A percentile compares a stretch with the other conserved stretches of the same genome.
phyloP scores from a whole-genome alignment of 371 early-diverging fungal genomes.

The Parasitella parasitica region DNA sequence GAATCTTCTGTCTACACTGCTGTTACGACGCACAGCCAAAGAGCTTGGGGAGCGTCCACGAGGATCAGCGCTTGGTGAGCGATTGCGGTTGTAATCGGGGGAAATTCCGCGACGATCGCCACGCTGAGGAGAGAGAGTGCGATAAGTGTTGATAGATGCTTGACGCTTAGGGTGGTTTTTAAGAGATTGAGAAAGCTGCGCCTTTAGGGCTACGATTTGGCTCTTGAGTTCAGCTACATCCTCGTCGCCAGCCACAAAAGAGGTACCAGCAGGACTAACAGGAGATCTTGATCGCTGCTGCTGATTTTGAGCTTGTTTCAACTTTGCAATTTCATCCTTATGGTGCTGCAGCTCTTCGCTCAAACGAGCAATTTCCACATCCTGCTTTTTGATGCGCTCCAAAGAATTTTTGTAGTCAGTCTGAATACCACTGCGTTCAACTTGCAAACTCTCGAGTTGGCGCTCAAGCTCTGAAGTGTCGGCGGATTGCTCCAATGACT shows the following conservation, averaged over 20 bases:
- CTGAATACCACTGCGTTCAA: constrained; percentile 50
- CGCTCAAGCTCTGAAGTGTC: constrained; percentile 56
- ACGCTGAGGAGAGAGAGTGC: constrained; percentile 39
- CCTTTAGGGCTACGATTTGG: constrained; percentile 53
- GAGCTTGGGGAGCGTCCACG: constrained; percentile 44
- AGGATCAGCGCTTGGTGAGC: constrained; percentile 30
- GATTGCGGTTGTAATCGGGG: constrained; percentile 20
- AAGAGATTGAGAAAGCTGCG: constrained; percentile 48
- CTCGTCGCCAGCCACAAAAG: constrained; percentile 21
- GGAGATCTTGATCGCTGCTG: constrained; percentile 13
- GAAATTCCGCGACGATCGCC: constrained; percentile 39
- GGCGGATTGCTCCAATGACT: constrained; percentile 45
- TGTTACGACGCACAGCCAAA: constrained; percentile 33
- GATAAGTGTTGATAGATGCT: constrained; percentile 35
- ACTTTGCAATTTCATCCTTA: constrained; percentile 70
- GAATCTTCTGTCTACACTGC: constrained; percentile 18
- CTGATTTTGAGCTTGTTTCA: constrained; percentile 42
- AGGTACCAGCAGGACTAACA: constrained; percentile 19
- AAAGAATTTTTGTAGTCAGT: constrained; percentile 47
- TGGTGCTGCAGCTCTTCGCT: constrained; percentile 57
- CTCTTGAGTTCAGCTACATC: constrained; percentile 50
- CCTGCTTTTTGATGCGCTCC: constrained; percentile 65
- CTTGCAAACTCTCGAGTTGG: constrained; percentile 59
- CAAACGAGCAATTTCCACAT: constrained; percentile 65
- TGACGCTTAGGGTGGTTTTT: constrained; percentile 46